Evolutionary conservation across 2,329 filamentous ascomycete species (phyloP), one percentile per base, ranked within the genome.

Genomic region (Alternaria sp.): DNA sequence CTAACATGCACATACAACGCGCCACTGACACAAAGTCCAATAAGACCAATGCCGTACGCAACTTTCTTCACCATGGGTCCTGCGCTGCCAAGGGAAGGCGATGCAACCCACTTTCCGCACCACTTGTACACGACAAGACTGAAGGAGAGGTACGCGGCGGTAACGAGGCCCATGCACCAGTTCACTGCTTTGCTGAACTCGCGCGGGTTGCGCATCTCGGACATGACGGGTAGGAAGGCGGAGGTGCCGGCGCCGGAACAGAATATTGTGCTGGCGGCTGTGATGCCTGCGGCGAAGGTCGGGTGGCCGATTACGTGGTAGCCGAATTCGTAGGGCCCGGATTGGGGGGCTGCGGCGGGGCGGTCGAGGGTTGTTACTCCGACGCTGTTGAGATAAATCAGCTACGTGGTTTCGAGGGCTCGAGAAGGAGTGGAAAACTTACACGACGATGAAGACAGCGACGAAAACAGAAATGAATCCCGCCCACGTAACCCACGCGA

Each of bases 191-290:
- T 89, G 63, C 83, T 84, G 75, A 87, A 90, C 67, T 89, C 86
- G 20, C 81, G 81, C 0, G 88, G 88, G 28, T 83, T 82, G 26
- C 64, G 82, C 88, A 91, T 91, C 78, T 91, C 89, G 0, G 85
- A 87, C 57, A 90, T 90, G 61, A 91, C 87, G 5, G 88, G 87
- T 2, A 90, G 78, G 71, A 90, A 90, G 2, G 87, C 87, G 0
- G 84, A 86, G 0, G 87, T 89, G 18, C 85, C 87, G 0, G 87
- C 86, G 7, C 83, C 84, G 3, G 87, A 87, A 60, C 86, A 84
- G 77, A 90, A 88, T 65, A 90, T 89, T 3, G 86, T 88, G 2
- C 83, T 82, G 0, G 43, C 67, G 4, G 87, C 86, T 0, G 84
- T 85, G 68, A 90, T 88, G 8, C 86, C 88, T 2, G 83, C 84